Conservation (phyloP, 805 yeast species). For the Metschnikowia lunata region DNA sequence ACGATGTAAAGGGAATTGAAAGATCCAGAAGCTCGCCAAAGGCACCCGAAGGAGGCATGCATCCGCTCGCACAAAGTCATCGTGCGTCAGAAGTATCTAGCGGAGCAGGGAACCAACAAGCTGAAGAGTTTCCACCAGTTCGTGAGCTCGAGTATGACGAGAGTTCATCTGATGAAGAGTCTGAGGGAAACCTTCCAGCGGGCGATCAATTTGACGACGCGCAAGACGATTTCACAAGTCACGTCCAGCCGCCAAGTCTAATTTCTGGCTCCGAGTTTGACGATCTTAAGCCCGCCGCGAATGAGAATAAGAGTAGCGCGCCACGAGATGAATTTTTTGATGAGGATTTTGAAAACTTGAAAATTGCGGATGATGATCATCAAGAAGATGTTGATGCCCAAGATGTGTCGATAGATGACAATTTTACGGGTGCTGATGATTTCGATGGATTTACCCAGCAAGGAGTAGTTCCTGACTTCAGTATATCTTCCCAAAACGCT, state of each 20-base stretch:
- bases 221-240: constrained; percentile 23
- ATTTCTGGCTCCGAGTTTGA: constrained; percentile 37
- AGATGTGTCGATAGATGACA: constrained; percentile 31
- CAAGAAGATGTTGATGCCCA: constrained; percentile 26
- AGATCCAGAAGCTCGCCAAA: constrained; percentile 1
- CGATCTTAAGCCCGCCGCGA: constrained; percentile 33
- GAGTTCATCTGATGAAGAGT: constrained; percentile 39
- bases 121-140: constrained; percentile 60
- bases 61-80: constrained; percentile 12
- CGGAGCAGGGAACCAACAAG: constrained; percentile 6
- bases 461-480: constrained; percentile 9
- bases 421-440: constrained; percentile 36
- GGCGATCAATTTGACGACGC: constrained; percentile 31
- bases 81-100: constrained; percentile 7
- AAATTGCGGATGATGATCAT: constrained; percentile 27
- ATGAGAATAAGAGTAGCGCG: constrained; percentile 1
- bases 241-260: constrained; percentile 12
- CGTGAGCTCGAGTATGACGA: constrained; percentile 52
- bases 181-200: constrained; percentile 21
- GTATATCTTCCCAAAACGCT: constrained; percentile 3
- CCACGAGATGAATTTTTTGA: constrained; percentile 28
- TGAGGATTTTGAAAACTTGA: constrained; percentile 37
- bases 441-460: constrained; percentile 14
- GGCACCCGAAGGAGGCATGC: not conserved
- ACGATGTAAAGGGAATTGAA: constrained; percentile 34